Evolutionary conservation across 106 monocot genomes (phyloP).

Genomic region (Acorus calamus): DNA sequence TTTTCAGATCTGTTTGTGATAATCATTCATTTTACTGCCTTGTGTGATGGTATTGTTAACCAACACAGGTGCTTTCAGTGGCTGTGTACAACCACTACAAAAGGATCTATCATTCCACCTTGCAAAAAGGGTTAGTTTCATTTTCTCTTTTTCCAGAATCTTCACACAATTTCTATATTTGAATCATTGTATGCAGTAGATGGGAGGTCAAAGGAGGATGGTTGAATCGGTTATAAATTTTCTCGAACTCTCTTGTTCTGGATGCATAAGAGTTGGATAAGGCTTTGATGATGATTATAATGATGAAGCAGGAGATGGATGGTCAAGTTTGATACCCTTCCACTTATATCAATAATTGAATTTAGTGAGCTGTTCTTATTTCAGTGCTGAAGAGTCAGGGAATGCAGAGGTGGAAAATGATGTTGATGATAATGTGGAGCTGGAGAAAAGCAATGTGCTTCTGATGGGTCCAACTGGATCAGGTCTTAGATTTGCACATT

Average conservation of each 20-base stretch:
- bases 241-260: too few relatives aligned
- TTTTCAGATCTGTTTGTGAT: too few relatives aligned
- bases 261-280: too few relatives aligned
- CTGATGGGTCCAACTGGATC: constrained; percentile 99
- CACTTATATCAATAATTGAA: neutral
- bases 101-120: constrained; percentile 73
- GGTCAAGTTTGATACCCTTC: neutral
- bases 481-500: constrained; percentile 26
- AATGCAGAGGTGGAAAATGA: constrained; percentile 38
- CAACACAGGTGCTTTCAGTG: constrained; percentile 84
- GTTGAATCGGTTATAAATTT: too few relatives aligned
- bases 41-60: neutral
- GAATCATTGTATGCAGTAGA: too few relatives aligned
- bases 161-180: too few relatives aligned
- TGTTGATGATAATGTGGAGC: constrained; percentile 75
- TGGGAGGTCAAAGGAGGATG: too few relatives aligned
- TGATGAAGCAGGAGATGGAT: too few relatives aligned
- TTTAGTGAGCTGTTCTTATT: constrained; percentile 10
- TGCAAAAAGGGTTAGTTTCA: constrained; percentile 65
- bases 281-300: too few relatives aligned
- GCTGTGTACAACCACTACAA: constrained; percentile 99
- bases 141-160: too few relatives aligned
- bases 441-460: constrained; percentile 98
- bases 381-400: constrained; percentile 47
- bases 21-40: too few relatives aligned